phyloP scores from a whole-genome alignment of 768 basidiomycete species.

The Amylocystis lapponica region DNA sequence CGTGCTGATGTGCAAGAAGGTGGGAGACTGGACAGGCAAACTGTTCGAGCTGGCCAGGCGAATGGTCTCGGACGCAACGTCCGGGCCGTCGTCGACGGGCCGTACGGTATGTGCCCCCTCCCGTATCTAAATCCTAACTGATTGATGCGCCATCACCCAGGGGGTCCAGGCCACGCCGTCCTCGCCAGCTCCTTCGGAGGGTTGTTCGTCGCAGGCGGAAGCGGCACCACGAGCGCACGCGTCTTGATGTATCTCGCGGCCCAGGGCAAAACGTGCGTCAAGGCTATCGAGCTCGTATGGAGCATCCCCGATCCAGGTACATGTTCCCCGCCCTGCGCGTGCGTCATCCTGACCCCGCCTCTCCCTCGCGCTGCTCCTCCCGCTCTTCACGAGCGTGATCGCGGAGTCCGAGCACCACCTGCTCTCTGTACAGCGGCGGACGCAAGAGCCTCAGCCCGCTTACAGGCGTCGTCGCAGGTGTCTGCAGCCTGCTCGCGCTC shows the following conservation, averaged over 20 bases:
- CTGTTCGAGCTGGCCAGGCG: conserved; percentile 35
- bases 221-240: conserved; percentile 53
- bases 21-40: conserved; percentile 45
- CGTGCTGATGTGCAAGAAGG: conserved; percentile 44
- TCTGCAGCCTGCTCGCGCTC: conserved; percentile 37
- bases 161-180: conserved; percentile 41
- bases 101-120: conserved; percentile 33
- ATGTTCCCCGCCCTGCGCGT: conserved; percentile 16
- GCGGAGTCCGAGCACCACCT: too few species aligned
- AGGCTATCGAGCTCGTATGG: conserved; percentile 51
- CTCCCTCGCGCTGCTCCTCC: conserved; percentile 34
- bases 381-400: conserved; percentile 32
- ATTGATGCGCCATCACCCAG: conserved; percentile 13
- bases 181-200: conserved; percentile 45
- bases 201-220: conserved; percentile 53
- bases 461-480: conserved; percentile 36
- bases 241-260: conserved; percentile 33
- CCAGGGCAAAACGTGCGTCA: conserved; percentile 31
- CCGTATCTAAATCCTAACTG: too few species aligned
- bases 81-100: conserved; percentile 46
- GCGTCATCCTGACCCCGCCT: conserved; percentile 28
- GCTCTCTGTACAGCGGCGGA: conserved; percentile 15
- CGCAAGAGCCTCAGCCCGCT: conserved; percentile 7
- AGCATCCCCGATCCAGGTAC: conserved; percentile 38
- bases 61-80: conserved; percentile 14